Base-by-base conservation (phyloP, 805 yeast genomes). In the Wickerhamiella kazuoi region DNA sequence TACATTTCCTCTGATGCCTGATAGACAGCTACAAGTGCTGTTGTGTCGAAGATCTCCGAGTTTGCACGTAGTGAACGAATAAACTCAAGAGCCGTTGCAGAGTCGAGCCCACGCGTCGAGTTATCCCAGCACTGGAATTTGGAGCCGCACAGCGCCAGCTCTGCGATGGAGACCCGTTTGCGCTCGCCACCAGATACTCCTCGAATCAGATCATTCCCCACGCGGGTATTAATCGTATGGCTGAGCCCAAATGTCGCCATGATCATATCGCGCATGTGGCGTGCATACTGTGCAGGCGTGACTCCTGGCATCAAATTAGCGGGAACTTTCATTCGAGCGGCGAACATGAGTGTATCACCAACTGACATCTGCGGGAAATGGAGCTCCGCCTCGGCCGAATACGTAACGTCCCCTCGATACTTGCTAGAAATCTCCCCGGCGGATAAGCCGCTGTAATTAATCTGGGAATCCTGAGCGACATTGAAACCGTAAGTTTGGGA, bases 131-230 rank as follows among this genome's bases (percentile, higher is more conserved):
- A 72, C 45, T 69, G 74, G 37, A 77, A 62, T 34, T 69, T 60
- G 24, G 81, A 77, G 24, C 75, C 72, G 36, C 74, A 65, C 36
- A 77, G 68, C 36, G 77, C 60, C 1, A 79, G 80, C 57, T 80
- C 93, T 9, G 83, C 82, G 50, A 80, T 74, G 9, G 87, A 76
- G 3, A 80, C 86, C 62, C 93, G 71, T 57, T 79, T 79, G 47
- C 90, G 64, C 59, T 80, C 90, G 64, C 90, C 90, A 51, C 93
- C 86, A 39, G 87, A 75, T 32, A 77, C 79, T 61, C 83, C 80
- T 54, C 81, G 67, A 20, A 76, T 67, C 34, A 68, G 62, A 44
- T 72, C 78, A 50, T 67, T 67, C 44, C 79, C 79, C 29, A 72
- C 78, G 46, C 68, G 70, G 19, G 78, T 72, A 52, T 69, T 60